These are phyloP conservation scores for Thelonectria discophora DNA, from an alignment of 2,329 filamentous ascomycete genomes.

Conservation along the genomic window DNA sequence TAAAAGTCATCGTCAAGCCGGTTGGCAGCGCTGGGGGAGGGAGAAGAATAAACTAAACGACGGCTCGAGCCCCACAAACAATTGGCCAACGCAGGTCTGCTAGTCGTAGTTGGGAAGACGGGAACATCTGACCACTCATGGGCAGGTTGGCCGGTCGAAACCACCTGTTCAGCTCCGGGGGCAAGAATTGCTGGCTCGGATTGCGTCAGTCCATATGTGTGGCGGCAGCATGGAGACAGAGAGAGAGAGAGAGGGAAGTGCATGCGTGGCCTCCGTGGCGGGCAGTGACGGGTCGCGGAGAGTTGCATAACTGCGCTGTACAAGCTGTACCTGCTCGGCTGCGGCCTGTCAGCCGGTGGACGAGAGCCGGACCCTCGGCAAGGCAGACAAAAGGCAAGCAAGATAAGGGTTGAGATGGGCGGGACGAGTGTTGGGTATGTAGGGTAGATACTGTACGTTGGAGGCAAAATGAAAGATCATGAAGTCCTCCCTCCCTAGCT, in stretches of 20 bases:
- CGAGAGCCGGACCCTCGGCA: slow-evolving; percentile 5
- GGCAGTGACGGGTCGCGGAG: not conserved
- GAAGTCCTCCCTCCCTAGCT: too few relatives aligned
- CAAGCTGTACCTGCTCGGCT: too few relatives aligned
- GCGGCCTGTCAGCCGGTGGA: not conserved
- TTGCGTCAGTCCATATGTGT: slow-evolving; percentile 16
- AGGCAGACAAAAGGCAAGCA: not conserved
- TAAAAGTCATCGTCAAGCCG: not conserved
- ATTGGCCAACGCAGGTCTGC: slow-evolving; percentile 15
- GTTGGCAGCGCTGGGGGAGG: not conserved
- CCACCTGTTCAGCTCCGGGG: slow-evolving; percentile 20
- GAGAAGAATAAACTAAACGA: not conserved
- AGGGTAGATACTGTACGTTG: too few relatives aligned
- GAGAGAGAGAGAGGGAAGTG: slow-evolving; percentile 4
- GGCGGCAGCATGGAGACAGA: not conserved
- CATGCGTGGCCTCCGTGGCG: slow-evolving; percentile 5
- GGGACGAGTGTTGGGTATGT: not conserved
- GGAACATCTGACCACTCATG: slow-evolving; percentile 26
- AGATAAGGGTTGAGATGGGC: slow-evolving; percentile 4
- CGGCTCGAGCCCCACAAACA: slow-evolving; percentile 8
- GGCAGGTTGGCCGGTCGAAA: slow-evolving; percentile 18
- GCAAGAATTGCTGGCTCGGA: slow-evolving; percentile 4
- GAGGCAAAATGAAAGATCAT: too few relatives aligned
- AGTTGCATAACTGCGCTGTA: not conserved
- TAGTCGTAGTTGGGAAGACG: slow-evolving; percentile 10